phyloP scores from a whole-genome alignment of 306 rosid genomes.

The Ormosia emarginata region DNA sequence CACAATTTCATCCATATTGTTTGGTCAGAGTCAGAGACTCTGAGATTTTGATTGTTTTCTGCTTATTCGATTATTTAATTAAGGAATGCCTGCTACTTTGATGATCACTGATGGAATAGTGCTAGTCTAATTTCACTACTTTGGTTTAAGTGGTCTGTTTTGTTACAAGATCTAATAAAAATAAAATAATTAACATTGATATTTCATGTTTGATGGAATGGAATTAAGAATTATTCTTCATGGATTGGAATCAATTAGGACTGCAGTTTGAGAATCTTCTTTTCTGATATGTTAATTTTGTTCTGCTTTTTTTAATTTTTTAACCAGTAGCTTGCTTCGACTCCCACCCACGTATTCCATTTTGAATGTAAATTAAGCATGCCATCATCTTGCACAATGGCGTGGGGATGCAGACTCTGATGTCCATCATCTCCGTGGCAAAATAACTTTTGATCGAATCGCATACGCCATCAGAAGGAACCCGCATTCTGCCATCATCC shows the following conservation, averaged over 20 bases:
- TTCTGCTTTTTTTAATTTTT: neutral
- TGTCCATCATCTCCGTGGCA: conserved; percentile 66
- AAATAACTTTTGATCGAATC: conserved; percentile 72
- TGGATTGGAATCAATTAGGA: conserved; percentile 87
- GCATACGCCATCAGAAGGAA: conserved; percentile 79
- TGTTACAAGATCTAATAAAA: neutral
- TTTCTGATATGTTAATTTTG: conserved; percentile 21
- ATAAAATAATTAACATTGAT: neutral
- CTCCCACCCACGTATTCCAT: neutral
- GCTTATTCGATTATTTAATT: too few relatives aligned
- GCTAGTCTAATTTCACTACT: neutral
- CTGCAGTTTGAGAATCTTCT: conserved; percentile 22
- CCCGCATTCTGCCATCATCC: conserved; percentile 74
- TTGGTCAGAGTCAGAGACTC: neutral
- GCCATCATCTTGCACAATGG: conserved; percentile 45
- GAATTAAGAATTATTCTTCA: conserved; percentile 1
- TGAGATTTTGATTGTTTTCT: too few relatives aligned
- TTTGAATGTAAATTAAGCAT: conserved; percentile 10
- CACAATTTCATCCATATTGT: neutral
- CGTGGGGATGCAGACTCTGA: conserved; percentile 57
- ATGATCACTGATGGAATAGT: too few relatives aligned
- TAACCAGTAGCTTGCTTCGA: neutral
- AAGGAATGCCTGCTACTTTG: neutral
- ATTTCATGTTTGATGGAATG: neutral
- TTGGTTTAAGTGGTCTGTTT: neutral